Evolutionary conservation across 148 eudicot genomes (phyloP).

Genomic region (Fagopyrum homotropicum): DNA sequence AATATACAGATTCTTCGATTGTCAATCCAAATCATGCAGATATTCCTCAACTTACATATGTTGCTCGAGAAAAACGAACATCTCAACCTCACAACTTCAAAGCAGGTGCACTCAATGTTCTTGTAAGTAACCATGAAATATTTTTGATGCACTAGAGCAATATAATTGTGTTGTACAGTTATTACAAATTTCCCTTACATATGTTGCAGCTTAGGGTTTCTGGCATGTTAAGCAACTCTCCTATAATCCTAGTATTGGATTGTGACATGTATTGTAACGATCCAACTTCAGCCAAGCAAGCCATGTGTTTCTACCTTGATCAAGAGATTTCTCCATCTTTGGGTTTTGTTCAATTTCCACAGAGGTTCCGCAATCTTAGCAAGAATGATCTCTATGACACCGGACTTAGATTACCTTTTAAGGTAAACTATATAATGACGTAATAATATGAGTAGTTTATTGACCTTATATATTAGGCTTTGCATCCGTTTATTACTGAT

Average conservation of each 20-base stretch:
- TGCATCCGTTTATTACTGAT: too few species aligned
- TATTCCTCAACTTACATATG: conserved; percentile 34
- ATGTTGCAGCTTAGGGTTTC: conserved; percentile 58
- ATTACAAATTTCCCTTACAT: too few species aligned
- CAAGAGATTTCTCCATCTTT: conserved; percentile 32
- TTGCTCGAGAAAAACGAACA: conserved; percentile 38
- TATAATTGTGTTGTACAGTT: too few species aligned
- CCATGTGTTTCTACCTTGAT: conserved; percentile 77
- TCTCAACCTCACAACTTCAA: conserved; percentile 35
- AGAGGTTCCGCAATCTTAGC: conserved; percentile 37
- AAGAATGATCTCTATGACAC: conserved; percentile 35
- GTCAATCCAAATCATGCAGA: not conserved
- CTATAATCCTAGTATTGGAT: conserved; percentile 45
- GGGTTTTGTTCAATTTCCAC: conserved; percentile 66
- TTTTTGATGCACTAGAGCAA: not conserved
- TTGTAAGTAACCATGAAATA: conserved; percentile 15
- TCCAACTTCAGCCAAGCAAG: conserved; percentile 55
- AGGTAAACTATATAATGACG: not conserved
- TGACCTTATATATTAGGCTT: not conserved
- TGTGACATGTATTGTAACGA: conserved; percentile 78
- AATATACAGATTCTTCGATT: not conserved
- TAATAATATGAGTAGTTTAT: too few species aligned
- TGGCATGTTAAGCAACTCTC: conserved; percentile 48
- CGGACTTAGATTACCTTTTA: conserved; percentile 10
- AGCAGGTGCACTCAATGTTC: conserved; percentile 43